Conservation (phyloP, 2,329 filamentous ascomycete species). For the Alternaria sp. region DNA sequence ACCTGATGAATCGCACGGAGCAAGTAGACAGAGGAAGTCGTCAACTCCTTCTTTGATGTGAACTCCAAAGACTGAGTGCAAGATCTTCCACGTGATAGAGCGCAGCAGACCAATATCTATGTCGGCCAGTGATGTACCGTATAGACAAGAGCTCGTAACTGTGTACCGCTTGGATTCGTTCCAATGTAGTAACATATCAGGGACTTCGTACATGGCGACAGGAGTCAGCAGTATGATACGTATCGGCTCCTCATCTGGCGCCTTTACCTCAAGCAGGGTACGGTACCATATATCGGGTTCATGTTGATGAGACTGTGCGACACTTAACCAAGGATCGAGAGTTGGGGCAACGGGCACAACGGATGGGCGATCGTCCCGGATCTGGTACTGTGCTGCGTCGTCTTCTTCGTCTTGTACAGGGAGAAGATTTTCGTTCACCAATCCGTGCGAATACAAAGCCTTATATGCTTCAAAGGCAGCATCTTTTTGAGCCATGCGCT, state of each 20-base stretch:
- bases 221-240: conserved; percentile 37
- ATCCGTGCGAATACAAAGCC: conserved; percentile 71
- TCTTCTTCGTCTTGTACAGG: conserved; percentile 60
- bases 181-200: conserved; percentile 41
- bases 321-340: conserved; percentile 43
- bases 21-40: conserved; percentile 46
- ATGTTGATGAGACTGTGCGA: conserved; percentile 25
- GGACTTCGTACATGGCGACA: conserved; percentile 27
- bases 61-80: conserved; percentile 30
- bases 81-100: conserved; percentile 37
- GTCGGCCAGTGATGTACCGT: conserved; percentile 15
- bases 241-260: conserved; percentile 21
- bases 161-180: conserved; percentile 37
- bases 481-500: conserved; percentile 79
- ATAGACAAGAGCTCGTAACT: conserved; percentile 26
- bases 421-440: conserved; percentile 81
- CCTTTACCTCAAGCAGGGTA: conserved; percentile 27
- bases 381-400: conserved; percentile 33
- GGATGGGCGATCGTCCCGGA: conserved; percentile 37
- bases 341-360: conserved; percentile 35
- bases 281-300: conserved; percentile 30
- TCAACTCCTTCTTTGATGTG: conserved; percentile 31
- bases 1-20: conserved; percentile 29
- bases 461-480: conserved; percentile 84
- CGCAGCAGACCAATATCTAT: conserved; percentile 32